Base-by-base conservation (phyloP, 768 basidiomycete genomes). In the Boletus sensibilis region DNA sequence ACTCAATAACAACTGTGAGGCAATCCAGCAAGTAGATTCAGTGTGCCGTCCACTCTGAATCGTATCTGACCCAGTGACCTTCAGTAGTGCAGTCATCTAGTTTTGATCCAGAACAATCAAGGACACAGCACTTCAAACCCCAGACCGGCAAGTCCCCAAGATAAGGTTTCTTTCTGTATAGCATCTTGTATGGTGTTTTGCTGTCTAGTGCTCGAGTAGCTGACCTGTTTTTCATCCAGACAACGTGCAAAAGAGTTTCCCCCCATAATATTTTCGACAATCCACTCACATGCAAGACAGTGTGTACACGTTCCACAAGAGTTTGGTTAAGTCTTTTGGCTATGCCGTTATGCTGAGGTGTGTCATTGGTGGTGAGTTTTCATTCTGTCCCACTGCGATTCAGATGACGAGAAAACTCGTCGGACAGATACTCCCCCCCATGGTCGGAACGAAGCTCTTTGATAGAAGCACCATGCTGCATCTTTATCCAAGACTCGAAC, bases 331-430 rank as follows among this genome's bases (percentile, higher is more conserved):
- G 56, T 7, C 61, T 25, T 50, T 74, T 68, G 0, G 70, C 68
- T 11, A 70, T 41, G 2, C 71, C 64, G 38, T 72, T 74, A 39
- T 71, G 65, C 20, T 66, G 38, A 0, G 62, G 69, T 1, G 62
- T 66, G 12, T 66, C 39, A 8, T 58, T 52, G 0, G 37, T 49
- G 29, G 63, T 48, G 33, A 55, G 52, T 21, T 45, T 45, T 1
- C 10, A 1, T 9, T 45, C 37, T 10, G 27, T 39, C 1, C 41
- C 33, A 18, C 23, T 16, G 2, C 12, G 0, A 13, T 53, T 45
- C n/a, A 45, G 5, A 5, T 53, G 20, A 37, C 3, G 2, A 14
- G 18, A 37, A 13, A 53, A 53, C 21, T 25, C 25, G 3, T 5
- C 25, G 5, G 25, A 25, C 4, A 25, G 25, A 5, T 25, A 25